Evolutionary conservation across 2,329 filamentous ascomycete genomes (phyloP).

Genomic region (Colletotrichum salicis): DNA sequence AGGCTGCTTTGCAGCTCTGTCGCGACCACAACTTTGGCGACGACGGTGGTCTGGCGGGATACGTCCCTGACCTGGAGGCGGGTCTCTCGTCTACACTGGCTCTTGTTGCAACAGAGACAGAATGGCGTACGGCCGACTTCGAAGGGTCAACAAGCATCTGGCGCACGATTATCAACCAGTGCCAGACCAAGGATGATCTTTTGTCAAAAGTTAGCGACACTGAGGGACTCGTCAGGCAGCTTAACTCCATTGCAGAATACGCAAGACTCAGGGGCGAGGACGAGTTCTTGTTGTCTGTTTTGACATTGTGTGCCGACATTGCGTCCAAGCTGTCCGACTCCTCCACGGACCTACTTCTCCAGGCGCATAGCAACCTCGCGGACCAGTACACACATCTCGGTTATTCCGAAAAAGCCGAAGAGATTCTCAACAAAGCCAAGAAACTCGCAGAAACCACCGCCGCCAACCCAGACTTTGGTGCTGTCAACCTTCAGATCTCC

Average conservation of each 20-base stretch:
- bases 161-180: conserved; percentile 53
- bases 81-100: conserved; percentile 57
- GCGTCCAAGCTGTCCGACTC: conserved; percentile 47
- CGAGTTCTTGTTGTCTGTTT: conserved; percentile 55
- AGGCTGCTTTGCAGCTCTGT: conserved; percentile 49
- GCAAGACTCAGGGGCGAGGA: conserved; percentile 62
- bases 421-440: conserved; percentile 68
- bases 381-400: conserved; percentile 66
- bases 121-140: conserved; percentile 45
- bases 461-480: conserved; percentile 49
- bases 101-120: conserved; percentile 50
- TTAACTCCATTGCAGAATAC: conserved; percentile 63
- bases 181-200: conserved; percentile 53
- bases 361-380: conserved; percentile 59
- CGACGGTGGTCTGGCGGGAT: conserved; percentile 56
- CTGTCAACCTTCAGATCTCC: conserved; percentile 71
- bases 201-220: conserved; percentile 60
- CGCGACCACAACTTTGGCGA: conserved; percentile 53
- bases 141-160: conserved; percentile 55
- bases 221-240: conserved; percentile 58
- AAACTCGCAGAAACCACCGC: conserved; percentile 54
- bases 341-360: conserved; percentile 53
- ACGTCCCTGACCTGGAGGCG: conserved; percentile 60
- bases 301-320: conserved; percentile 58
- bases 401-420: conserved; percentile 60